These are phyloP conservation scores for Fusarium veterinarium DNA, from an alignment of 2,329 filamentous ascomycete genomes.

Conservation along the genomic window DNA sequence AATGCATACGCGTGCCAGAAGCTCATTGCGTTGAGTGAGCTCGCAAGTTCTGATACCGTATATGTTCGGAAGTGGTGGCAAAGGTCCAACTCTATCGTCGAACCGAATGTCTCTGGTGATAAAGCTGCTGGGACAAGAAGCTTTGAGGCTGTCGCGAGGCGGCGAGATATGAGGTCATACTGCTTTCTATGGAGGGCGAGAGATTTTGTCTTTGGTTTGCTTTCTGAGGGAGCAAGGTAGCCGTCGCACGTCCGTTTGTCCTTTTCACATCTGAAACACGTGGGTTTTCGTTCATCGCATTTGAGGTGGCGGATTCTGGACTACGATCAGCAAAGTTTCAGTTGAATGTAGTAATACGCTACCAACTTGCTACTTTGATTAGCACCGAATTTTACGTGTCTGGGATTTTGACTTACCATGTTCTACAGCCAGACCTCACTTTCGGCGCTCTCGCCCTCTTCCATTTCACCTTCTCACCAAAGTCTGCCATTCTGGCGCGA, in stretches of 20 bases:
- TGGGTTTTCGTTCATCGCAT: slow-evolving; percentile 24
- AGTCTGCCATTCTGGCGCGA: not conserved
- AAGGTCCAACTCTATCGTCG: slow-evolving; percentile 1
- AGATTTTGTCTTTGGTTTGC: not conserved
- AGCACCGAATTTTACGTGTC: accelerated
- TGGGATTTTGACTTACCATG: not conserved
- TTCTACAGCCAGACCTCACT: slow-evolving; percentile 24
- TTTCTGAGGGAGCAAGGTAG: not conserved
- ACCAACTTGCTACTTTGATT: slow-evolving; percentile 12
- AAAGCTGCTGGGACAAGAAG: not conserved
- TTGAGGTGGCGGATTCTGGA: slow-evolving; percentile 25
- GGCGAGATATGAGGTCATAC: not conserved
- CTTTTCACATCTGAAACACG: slow-evolving; percentile 13
- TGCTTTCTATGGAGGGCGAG: not conserved
- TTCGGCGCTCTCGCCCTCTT: slow-evolving; percentile 9
- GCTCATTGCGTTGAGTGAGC: not conserved
- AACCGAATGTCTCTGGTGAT: not conserved
- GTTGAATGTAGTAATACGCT: accelerated
- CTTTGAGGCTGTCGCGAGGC: not conserved
- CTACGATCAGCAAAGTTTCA: not conserved
- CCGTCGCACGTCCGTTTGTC: slow-evolving; percentile 19
- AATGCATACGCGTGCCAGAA: slow-evolving; percentile 13
- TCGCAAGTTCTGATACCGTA: not conserved
- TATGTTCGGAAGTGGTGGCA: slow-evolving; percentile 18
- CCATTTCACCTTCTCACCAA: not conserved